phyloP scores from a whole-genome alignment of 2,329 filamentous ascomycete species.

The Lachnellula arida region DNA sequence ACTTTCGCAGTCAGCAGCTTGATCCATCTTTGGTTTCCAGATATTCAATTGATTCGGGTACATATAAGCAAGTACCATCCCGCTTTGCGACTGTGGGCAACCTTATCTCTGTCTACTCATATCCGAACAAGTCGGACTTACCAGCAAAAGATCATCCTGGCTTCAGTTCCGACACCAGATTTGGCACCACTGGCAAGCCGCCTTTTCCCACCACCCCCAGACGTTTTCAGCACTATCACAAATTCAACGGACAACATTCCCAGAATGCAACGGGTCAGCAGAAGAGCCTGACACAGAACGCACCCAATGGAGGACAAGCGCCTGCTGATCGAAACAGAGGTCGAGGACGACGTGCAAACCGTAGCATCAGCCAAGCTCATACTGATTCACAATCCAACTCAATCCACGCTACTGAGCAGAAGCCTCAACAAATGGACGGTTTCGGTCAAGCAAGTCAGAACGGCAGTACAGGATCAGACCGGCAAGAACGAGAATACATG shows the following conservation, averaged over 20 bases:
- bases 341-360: not conserved
- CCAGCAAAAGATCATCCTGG: slow-evolving; percentile 1
- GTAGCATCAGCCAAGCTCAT: not conserved
- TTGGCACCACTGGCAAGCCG: slow-evolving; percentile 5
- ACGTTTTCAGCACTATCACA: no score
- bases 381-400: not conserved
- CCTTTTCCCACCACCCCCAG: not conserved
- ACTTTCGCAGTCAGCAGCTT: slow-evolving; percentile 1
- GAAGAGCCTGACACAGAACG: not conserved
- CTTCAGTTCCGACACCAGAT: slow-evolving; percentile 7
- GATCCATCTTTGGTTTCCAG: not conserved
- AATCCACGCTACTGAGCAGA: not conserved
- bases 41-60: not conserved
- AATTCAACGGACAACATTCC: not conserved
- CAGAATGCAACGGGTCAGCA: not conserved
- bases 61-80: slow-evolving; percentile 12
- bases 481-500: not conserved
- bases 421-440: not conserved
- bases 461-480: not conserved
- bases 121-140: slow-evolving; percentile 3
- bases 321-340: not conserved
- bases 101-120: slow-evolving; percentile 7
- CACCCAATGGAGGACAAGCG: not conserved
- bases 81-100: slow-evolving; percentile 3
- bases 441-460: not conserved